Evolutionary conservation across 306 rosid species (phyloP), one percentile per base, ranked within the genome.

Genomic region (Cucumis cinereus): DNA sequence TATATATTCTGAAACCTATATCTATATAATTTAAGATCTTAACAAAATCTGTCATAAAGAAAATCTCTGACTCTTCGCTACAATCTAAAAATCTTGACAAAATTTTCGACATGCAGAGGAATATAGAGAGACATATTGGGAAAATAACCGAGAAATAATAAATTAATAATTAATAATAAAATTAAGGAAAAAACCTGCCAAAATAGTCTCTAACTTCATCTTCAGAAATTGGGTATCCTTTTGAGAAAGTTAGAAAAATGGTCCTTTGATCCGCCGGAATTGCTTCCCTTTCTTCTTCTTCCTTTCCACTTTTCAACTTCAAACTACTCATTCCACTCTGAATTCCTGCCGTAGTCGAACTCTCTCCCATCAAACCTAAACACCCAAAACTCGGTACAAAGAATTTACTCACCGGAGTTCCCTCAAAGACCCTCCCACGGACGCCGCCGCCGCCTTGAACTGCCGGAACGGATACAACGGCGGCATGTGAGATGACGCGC

Each of bases 201-300:
- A 91, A 86, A 56, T 79, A 89, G 3, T 87, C 84, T 59, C 50
- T 77, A 4, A 91, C 33, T 78, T 91, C 96, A 4, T 11, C 11
- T 75, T 87, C 84, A 0, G 86, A 82, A 52, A 89, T 80, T 7
- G 91, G 96, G 67, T 89, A 89, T 0, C 93, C 96, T 63, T 83
- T 87, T 0, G 93, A 89, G 66, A 91, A 91, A 8, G 91, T 89
- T 53, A 91, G 64, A 67, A 89, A 87, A 33, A 91, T 81, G 1
- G 88, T 91, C 84, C 96, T 87, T 10, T 89, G 85, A 49, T 86
- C 86, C 0, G 80, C 23, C 0, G 82, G 66, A 20, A 81, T 80
- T 5, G 30, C 77, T 20, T 14, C 41, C 24, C 10, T 12, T 45
- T 8, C 22, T 53, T 33, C 19, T 53, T 7, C 22, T 45, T 33